Evolutionary conservation across 1,139 yeast species (phyloP).

Genomic region (Chernovozyma sophiae-reginae): DNA sequence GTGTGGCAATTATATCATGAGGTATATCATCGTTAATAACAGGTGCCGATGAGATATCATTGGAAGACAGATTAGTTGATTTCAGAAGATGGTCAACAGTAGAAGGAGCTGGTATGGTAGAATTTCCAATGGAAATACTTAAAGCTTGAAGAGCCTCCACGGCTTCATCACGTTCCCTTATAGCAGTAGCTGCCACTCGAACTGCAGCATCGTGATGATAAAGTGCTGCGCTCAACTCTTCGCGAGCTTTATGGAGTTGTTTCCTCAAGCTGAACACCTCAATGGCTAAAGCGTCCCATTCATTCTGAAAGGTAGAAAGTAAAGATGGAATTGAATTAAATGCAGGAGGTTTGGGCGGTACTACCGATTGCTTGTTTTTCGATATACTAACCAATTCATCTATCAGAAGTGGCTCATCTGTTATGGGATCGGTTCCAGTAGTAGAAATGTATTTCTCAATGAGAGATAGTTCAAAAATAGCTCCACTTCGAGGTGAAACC

Average conservation of each 20-base stretch:
- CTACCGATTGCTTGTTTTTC: constrained; percentile 15
- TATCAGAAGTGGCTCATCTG: constrained; percentile 51
- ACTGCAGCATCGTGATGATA: constrained; percentile 91
- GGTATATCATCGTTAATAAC: not conserved
- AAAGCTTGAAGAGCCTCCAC: constrained; percentile 52
- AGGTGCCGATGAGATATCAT: not conserved
- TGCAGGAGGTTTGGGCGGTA: constrained; percentile 48
- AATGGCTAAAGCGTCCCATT: constrained; percentile 85
- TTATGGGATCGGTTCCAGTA: constrained; percentile 73
- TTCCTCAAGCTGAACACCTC: constrained; percentile 77
- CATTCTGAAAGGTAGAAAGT: constrained; percentile 72
- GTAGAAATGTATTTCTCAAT: constrained; percentile 61
- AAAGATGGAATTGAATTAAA: constrained; percentile 74
- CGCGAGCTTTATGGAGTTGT: constrained; percentile 61
- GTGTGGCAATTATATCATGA: constrained; percentile 8
- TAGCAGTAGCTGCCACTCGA: constrained; percentile 72
- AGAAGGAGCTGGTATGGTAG: constrained; percentile 6
- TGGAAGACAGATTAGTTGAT: not conserved
- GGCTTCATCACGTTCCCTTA: constrained; percentile 73
- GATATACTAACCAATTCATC: constrained; percentile 57
- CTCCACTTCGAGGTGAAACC: constrained; percentile 68
- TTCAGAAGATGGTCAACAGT: constrained; percentile 1
- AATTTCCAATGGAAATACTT: constrained; percentile 26
- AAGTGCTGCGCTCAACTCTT: constrained; percentile 71
- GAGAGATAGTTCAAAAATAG: constrained; percentile 63